These are phyloP conservation scores for Hypomyces rosellus DNA, from an alignment of 2,329 filamentous ascomycete genomes.

Conservation along the genomic window DNA sequence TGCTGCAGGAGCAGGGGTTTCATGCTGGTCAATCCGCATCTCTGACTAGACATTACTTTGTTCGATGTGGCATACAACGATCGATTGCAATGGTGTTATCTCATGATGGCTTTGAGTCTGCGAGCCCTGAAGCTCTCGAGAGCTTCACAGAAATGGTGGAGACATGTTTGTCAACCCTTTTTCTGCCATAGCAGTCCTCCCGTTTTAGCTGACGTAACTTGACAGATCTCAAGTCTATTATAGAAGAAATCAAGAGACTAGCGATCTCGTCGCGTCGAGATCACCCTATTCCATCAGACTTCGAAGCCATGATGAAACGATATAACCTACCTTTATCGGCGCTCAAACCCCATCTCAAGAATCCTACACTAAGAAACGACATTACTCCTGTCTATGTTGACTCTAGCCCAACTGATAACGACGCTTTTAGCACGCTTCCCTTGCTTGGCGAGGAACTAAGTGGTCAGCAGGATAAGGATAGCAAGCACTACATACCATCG, in stretches of 20 bases:
- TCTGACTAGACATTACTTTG: slow-evolving; percentile 27
- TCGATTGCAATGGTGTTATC: slow-evolving; percentile 50
- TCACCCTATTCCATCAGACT: slow-evolving; percentile 50
- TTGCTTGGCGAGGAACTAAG: slow-evolving; percentile 51
- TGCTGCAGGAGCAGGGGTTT: too few relatives aligned
- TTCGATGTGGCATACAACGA: slow-evolving; percentile 39
- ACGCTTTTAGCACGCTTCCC: slow-evolving; percentile 36
- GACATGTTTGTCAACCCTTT: slow-evolving; percentile 41
- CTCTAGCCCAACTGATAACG: slow-evolving; percentile 31
- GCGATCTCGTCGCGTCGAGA: slow-evolving; percentile 45
- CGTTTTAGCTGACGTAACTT: slow-evolving; percentile 13
- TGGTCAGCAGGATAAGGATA: slow-evolving; percentile 50
- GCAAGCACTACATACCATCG: slow-evolving; percentile 50
- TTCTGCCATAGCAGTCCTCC: neutral
- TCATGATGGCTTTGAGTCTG: slow-evolving; percentile 52
- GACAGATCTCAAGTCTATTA: slow-evolving; percentile 44
- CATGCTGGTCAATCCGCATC: neutral
- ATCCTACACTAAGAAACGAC: slow-evolving; percentile 39
- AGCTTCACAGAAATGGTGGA: slow-evolving; percentile 51
- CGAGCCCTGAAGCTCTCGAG: slow-evolving; percentile 52
- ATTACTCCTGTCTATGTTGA: slow-evolving; percentile 34
- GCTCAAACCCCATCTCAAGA: slow-evolving; percentile 50
- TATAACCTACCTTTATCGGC: slow-evolving; percentile 47
- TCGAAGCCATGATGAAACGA: slow-evolving; percentile 44
- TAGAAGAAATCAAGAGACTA: slow-evolving; percentile 41